Evolutionary conservation across 305 asterid genomes (phyloP).

Genomic region (Fraxinus dipetala): DNA sequence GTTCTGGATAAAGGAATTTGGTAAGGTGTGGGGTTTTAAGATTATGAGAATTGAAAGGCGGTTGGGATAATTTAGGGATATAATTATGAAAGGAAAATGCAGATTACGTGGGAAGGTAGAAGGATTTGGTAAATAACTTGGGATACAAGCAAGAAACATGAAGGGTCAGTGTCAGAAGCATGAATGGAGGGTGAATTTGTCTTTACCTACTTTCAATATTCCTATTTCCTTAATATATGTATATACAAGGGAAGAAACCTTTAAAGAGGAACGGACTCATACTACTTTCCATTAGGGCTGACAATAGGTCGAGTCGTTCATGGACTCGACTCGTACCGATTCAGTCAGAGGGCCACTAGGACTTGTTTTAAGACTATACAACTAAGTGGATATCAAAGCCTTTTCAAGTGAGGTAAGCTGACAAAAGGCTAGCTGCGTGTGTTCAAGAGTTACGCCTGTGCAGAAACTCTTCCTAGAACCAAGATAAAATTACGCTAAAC

Average conservation of each 20-base stretch:
- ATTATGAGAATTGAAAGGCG: not conserved
- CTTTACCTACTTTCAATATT: not conserved
- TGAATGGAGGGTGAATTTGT: not conserved
- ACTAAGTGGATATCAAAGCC: constrained; percentile 53
- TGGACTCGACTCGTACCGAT: too few species aligned
- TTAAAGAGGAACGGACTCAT: not conserved
- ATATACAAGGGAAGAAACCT: not conserved
- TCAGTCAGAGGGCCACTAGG: too few species aligned
- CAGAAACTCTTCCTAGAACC: constrained; percentile 59
- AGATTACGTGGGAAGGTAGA: not conserved
- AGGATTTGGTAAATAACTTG: not conserved
- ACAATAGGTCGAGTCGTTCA: too few species aligned
- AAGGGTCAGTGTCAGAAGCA: not conserved
- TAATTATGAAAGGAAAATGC: not conserved
- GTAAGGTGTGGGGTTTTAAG: not conserved
- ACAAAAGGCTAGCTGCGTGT: constrained; percentile 52
- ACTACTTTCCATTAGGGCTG: not conserved
- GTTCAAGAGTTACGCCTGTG: constrained; percentile 33
- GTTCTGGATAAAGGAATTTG: not conserved
- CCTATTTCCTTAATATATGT: not conserved
- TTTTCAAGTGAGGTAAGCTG: constrained; percentile 65
- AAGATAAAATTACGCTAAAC: not conserved
- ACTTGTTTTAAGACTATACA: too few species aligned
- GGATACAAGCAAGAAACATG: not conserved
- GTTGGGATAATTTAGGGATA: not conserved